Conservation (phyloP, 768 basidiomycete genomes). For the Naganishia randhawae region DNA sequence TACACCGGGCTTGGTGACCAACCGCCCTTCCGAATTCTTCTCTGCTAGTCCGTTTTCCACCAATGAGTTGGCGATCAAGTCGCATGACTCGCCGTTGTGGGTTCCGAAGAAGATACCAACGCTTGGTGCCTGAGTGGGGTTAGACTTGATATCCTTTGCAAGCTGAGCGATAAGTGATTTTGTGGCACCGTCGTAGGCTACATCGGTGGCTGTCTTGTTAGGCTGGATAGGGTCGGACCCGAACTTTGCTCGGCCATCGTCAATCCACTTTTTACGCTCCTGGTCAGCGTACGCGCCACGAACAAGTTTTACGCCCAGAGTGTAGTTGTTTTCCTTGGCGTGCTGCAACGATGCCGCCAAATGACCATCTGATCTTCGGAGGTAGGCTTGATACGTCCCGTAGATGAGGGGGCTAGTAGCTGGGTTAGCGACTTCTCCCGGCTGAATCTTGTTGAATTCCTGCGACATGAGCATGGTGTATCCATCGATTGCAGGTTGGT, state of each 20-base stretch:
- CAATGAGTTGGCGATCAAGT: slow-evolving; percentile 62
- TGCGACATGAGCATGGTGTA: slow-evolving; percentile 69
- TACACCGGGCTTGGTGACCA: slow-evolving; percentile 58
- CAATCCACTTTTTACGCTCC: slow-evolving; percentile 55
- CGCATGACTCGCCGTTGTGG: slow-evolving; percentile 72
- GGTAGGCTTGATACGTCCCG: slow-evolving; percentile 84
- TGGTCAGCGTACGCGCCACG: slow-evolving; percentile 85
- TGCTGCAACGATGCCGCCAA: slow-evolving; percentile 64
- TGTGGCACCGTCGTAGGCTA: slow-evolving; percentile 65
- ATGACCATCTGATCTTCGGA: slow-evolving; percentile 69
- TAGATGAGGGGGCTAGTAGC: not conserved
- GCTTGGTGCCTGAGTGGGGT: slow-evolving; percentile 38
- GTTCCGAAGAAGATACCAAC: slow-evolving; percentile 79
- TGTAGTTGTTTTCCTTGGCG: slow-evolving; percentile 64
- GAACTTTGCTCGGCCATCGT: slow-evolving; percentile 36
- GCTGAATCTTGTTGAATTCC: slow-evolving; percentile 61
- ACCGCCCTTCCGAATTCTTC: slow-evolving; percentile 42
- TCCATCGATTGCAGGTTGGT: slow-evolving; percentile 75
- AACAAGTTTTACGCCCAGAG: slow-evolving; percentile 85
- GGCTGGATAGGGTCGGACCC: slow-evolving; percentile 48
- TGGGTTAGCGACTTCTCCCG: not conserved
- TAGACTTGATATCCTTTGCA: slow-evolving; percentile 51
- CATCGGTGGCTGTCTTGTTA: slow-evolving; percentile 59
- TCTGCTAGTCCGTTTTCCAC: slow-evolving; percentile 59
- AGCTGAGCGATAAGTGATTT: slow-evolving; percentile 60